Conservation (phyloP, 148 eudicot species). For the Rhododendron henanense region DNA sequence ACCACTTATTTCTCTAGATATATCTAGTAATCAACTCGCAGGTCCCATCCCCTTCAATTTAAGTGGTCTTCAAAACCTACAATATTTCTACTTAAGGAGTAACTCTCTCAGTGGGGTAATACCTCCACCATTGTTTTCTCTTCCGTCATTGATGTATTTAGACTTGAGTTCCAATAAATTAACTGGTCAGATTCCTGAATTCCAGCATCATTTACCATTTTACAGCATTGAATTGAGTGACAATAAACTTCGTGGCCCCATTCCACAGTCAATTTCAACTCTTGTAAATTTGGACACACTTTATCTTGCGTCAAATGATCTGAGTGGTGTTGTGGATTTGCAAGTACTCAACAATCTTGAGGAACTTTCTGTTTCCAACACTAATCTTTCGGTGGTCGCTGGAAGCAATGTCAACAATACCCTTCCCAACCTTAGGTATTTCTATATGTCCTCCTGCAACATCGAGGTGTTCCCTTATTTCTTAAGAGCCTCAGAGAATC, state of each 20-base stretch:
- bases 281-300: constrained; percentile 7
- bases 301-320: constrained; percentile 12
- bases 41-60: neutral
- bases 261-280: constrained; percentile 1
- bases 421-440: too few species aligned
- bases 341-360: too few species aligned
- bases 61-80: constrained; percentile 4
- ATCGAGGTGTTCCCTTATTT: too few species aligned
- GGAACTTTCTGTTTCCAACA: too few species aligned
- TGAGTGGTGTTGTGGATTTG: constrained; percentile 19
- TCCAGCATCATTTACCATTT: neutral
- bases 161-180: constrained; percentile 6
- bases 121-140: constrained; percentile 22
- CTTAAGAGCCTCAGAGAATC: too few species aligned
- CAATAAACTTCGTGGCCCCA: constrained; percentile 6
- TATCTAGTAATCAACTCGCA: neutral
- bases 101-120: constrained; percentile 21
- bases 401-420: too few species aligned
- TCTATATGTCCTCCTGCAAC: too few species aligned
- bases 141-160: neutral
- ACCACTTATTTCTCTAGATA: neutral
- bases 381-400: too few species aligned
- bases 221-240: neutral
- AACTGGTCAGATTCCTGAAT: constrained; percentile 14
- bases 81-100: too few species aligned